These are phyloP conservation scores for Neocucurbitaria cava DNA, from an alignment of 2,329 filamentous ascomycete species.

Conservation along the genomic window DNA sequence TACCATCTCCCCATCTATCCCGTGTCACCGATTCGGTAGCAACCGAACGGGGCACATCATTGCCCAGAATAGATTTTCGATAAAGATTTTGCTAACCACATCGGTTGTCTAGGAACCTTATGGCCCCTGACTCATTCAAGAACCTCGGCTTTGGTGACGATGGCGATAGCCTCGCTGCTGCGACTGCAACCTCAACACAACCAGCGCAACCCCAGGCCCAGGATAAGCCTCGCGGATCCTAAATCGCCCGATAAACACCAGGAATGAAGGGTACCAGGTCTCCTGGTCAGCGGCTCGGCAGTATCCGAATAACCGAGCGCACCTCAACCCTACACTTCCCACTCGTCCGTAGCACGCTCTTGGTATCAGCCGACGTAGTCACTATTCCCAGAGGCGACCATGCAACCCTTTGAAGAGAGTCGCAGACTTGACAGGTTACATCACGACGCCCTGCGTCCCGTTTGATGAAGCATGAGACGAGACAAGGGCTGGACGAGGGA, in stretches of 20 bases:
- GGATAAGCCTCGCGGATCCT: conserved; percentile 33
- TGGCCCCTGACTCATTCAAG: conserved; percentile 94
- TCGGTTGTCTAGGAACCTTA: conserved; percentile 70
- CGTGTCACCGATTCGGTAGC: conserved; percentile 32
- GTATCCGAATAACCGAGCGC: conserved; percentile 37
- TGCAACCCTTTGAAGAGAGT: conserved; percentile 7
- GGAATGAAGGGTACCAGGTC: conserved; percentile 27
- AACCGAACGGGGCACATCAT: conserved; percentile 25
- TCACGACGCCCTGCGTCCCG: conserved; percentile 16
- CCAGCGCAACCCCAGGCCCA: conserved; percentile 29
- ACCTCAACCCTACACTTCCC: conserved; percentile 8
- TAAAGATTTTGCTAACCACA: conserved; percentile 26
- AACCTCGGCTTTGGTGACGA: conserved; percentile 82
- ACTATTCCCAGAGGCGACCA: conserved; percentile 1
- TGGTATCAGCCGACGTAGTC: conserved; percentile 13
- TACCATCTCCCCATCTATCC: conserved; percentile 23
- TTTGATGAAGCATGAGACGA: not conserved
- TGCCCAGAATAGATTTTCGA: conserved; percentile 13
- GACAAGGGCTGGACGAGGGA: conserved; percentile 11
- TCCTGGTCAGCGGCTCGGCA: conserved; percentile 33
- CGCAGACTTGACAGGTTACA: conserved; percentile 38
- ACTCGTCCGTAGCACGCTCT: conserved; percentile 9
- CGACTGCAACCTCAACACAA: conserved; percentile 36
- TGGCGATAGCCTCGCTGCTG: conserved; percentile 27
- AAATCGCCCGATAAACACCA: conserved; percentile 17